These are phyloP conservation scores for Beverwykella pulmonaria DNA, from an alignment of 495 filamentous ascomycete species.

Conservation along the genomic window DNA sequence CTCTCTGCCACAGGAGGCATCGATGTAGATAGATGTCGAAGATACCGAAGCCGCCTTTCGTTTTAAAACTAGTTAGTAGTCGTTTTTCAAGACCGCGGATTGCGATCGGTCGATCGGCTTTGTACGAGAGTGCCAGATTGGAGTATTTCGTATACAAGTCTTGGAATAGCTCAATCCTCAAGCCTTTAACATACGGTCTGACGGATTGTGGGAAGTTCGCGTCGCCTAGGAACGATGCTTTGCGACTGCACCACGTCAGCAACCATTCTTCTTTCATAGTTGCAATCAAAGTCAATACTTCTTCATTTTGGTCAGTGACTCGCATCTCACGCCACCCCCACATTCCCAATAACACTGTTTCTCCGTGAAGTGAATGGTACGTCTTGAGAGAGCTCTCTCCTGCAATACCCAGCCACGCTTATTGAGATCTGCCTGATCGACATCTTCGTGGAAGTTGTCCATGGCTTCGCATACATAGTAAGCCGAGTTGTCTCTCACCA, in stretches of 20 bases:
- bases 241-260: slow-evolving; percentile 32
- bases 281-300: slow-evolving; percentile 40
- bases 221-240: slow-evolving; percentile 45
- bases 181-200: not conserved
- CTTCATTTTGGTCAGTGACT: slow-evolving; percentile 39
- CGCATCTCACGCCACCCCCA: slow-evolving; percentile 47
- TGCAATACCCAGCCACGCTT: slow-evolving; percentile 51
- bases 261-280: not conserved
- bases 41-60: slow-evolving; percentile 31
- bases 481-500: not conserved
- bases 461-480: slow-evolving; percentile 14
- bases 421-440: slow-evolving; percentile 43
- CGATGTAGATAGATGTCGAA: slow-evolving; percentile 21
- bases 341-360: slow-evolving; percentile 52
- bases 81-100: slow-evolving; percentile 44
- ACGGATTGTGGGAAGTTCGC: slow-evolving; percentile 44
- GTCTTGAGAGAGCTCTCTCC: slow-evolving; percentile 47
- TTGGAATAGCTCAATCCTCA: slow-evolving; percentile 42
- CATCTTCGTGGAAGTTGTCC: slow-evolving; percentile 36
- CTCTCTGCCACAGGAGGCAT: slow-evolving; percentile 24
- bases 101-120: slow-evolving; percentile 41
- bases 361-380: slow-evolving; percentile 50
- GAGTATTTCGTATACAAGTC: slow-evolving; percentile 44
- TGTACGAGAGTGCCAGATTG: slow-evolving; percentile 37
- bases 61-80: slow-evolving; percentile 32